phyloP scores from a whole-genome alignment of 805 yeast species.

The Diddensiella transvaalensis region DNA sequence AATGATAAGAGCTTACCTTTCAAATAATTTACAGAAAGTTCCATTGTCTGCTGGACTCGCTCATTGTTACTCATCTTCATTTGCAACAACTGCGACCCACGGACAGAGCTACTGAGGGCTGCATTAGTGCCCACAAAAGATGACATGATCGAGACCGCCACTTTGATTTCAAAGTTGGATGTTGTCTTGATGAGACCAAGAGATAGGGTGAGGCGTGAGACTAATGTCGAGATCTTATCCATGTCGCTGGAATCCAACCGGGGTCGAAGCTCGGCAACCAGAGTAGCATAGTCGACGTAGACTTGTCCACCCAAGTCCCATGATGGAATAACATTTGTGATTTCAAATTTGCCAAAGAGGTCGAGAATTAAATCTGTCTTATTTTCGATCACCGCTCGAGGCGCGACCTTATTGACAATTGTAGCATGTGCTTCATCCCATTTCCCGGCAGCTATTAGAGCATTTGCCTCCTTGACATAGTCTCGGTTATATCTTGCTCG shows the following conservation, averaged over 20 bases:
- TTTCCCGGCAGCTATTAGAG: constrained; percentile 57
- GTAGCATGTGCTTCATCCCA: constrained; percentile 62
- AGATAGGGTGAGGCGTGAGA: constrained; percentile 9
- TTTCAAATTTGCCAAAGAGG: constrained; percentile 25
- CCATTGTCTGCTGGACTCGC: constrained; percentile 17
- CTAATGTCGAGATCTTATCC: neutral
- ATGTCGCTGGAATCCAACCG: neutral
- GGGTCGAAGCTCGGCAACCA: constrained; percentile 7
- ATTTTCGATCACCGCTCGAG: constrained; percentile 58
- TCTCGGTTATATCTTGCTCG: constrained; percentile 48
- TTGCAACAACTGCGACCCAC: constrained; percentile 13
- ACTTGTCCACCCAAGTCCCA: constrained; percentile 38
- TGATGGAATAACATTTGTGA: constrained; percentile 16
- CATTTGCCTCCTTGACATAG: constrained; percentile 55
- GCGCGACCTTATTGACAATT: constrained; percentile 62
- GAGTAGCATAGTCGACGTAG: constrained; percentile 33
- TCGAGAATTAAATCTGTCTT: constrained; percentile 24
- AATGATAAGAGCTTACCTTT: constrained; percentile 2
- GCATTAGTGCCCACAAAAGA: constrained; percentile 24
- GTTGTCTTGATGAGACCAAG: constrained; percentile 11
- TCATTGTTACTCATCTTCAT: constrained; percentile 21
- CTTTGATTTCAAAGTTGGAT: constrained; percentile 16
- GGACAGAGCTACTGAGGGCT: neutral
- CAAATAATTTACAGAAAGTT: constrained; percentile 20
- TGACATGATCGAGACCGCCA: constrained; percentile 30